Conservation (phyloP, 1,284 basidiomycete species). For the Calocybe gambosa region DNA sequence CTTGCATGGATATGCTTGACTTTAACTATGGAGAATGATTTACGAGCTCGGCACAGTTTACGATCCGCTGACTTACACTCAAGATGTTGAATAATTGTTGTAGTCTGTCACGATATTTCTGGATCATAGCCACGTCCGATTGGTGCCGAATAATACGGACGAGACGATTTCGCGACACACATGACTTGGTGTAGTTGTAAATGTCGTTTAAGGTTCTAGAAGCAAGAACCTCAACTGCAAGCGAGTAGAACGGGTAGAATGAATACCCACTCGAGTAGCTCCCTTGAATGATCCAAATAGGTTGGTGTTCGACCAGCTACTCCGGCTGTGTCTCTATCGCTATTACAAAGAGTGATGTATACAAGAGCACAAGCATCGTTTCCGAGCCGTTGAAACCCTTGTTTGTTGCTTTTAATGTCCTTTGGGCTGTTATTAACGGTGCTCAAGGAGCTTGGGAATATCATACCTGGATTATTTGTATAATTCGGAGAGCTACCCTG, state of each 20-base stretch:
- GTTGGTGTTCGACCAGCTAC: background rate
- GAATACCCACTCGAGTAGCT: background rate
- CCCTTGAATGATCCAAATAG: background rate
- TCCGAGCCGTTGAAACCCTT: constrained; percentile 5
- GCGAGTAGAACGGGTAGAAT: background rate
- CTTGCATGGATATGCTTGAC: background rate
- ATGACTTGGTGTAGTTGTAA: constrained; percentile 1
- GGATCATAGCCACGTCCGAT: constrained; percentile 7
- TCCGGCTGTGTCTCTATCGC: background rate
- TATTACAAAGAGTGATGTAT: constrained; percentile 5
- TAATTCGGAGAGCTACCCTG: constrained; percentile 4
- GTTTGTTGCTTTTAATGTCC: constrained; percentile 6
- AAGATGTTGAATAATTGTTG: constrained; percentile 6
- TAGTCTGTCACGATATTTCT: constrained; percentile 9
- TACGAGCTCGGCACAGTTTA: background rate
- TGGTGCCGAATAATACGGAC: constrained; percentile 7
- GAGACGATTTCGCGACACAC: background rate
- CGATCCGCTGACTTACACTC: no score
- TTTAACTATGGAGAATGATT: background rate
- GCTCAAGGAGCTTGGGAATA: no score
- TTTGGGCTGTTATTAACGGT: background rate
- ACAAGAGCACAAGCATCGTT: constrained; percentile 11
- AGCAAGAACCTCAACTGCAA: background rate
- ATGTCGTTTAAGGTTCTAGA: constrained; percentile 8
- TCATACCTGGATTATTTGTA: constrained; percentile 9